Evolutionary conservation across 768 basidiomycete species (phyloP).

Genomic region (Udeniomyces megalosporus): DNA sequence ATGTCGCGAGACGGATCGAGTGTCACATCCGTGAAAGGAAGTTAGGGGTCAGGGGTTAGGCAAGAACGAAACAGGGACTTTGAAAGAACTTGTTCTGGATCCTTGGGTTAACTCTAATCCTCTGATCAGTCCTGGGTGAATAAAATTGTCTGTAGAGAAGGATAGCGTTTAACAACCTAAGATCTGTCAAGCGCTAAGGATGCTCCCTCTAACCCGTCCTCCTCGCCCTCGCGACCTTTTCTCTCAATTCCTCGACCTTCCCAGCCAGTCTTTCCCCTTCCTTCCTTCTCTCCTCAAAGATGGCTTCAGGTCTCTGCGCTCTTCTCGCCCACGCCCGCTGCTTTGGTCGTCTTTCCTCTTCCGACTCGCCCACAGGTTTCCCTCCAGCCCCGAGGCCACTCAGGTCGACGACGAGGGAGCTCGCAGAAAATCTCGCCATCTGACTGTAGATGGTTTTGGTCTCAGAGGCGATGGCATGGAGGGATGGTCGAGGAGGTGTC

Average conservation of each 20-base stretch:
- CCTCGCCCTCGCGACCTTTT: neutral
- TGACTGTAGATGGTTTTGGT: conserved; percentile 77
- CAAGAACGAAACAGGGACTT: no score
- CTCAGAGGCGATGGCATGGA: conserved; percentile 59
- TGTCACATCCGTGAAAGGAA: no score
- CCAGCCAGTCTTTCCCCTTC: neutral
- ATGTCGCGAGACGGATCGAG: no score
- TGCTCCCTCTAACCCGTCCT: no score
- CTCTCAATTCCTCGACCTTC: neutral
- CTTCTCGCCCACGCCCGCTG: neutral
- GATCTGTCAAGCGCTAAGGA: no score
- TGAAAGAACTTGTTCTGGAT: no score
- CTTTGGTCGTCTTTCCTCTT: neutral
- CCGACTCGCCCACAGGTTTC: neutral
- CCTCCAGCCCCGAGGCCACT: conserved; percentile 26
- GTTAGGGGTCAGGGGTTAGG: no score
- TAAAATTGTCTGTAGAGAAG: no score
- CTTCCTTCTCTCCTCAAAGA: neutral
- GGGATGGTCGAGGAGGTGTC: conserved; percentile 33
- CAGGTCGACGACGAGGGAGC: conserved; percentile 72
- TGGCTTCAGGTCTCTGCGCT: neutral
- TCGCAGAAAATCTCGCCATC: conserved; percentile 67
- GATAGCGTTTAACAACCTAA: no score
- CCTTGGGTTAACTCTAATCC: no score
- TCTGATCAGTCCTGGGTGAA: no score